Evolutionary conservation across 1,284 basidiomycete species (phyloP), one percentile per base, ranked within the genome.

Genomic region (Hymenochaete sp.): DNA sequence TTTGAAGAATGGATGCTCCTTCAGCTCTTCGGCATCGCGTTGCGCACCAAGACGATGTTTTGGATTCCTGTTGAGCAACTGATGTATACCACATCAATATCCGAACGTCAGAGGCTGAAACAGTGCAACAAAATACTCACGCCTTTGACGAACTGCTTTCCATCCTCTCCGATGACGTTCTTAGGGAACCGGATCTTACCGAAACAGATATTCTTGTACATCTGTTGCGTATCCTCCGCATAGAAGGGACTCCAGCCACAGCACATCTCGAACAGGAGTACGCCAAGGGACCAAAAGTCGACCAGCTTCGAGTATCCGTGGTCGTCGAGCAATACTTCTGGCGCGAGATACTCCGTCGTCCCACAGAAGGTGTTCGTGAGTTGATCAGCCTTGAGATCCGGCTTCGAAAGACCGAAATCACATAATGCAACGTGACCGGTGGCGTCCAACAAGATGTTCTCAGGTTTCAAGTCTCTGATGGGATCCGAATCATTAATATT

Each of bases 191-290:
- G 79, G 62, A 99, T 98, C 75, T 98, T 98, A 54, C 96, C 96
- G 64, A 92, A 93, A 63, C 93, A 98, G 56, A 99, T 98, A 70
- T 95, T 89, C 75, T 93, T 93, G 72, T 99, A 99, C 96, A 99
- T 99, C 66, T 97, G 91, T 63, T 99, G 95, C 13, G 93, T 98
- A 62, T 98, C 96, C 59, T 98, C 96, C 11, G 95, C 95, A 60
- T 98, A 99, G 70, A 99, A 99, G 28, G 96, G 96, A 62, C 88
- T 93, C 96, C 96, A 98, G 13, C 96, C 96, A 58, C 96, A 98
- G 62, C 95, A 98, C 96, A 99, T 98, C 65, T 93, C 91, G 58
- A 93, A 93, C 26, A 93, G 68, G 33, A 91, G 71, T 13, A 93
- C 92, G 41, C 93, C 93, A 9, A 98, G 69, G 41, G 85, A 91